These are phyloP conservation scores for Allomyces javanicus DNA, from an alignment of 192 early-diverging fungal species.

Conservation along the genomic window DNA sequence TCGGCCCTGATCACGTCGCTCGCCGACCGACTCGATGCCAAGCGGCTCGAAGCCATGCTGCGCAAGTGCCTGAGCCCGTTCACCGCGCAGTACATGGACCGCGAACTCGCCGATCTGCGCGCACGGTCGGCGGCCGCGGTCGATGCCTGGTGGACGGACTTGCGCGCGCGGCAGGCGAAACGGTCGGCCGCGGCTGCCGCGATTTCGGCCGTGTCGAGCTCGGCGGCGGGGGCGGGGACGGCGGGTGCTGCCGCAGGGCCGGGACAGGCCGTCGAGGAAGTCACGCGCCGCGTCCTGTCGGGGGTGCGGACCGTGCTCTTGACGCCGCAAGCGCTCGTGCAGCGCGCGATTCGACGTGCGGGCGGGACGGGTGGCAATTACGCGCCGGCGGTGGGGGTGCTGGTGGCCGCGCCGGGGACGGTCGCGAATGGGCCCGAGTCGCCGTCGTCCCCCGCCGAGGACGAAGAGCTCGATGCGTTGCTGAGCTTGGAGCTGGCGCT, in stretches of 20 bases:
- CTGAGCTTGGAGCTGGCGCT: conserved; percentile 64
- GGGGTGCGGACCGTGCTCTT: neutral
- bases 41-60: neutral
- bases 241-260: too few relatives aligned
- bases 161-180: neutral
- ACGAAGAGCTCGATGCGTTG: conserved; percentile 35
- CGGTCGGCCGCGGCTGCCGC: too few relatives aligned
- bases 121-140: neutral
- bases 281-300: neutral
- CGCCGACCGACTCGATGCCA: neutral
- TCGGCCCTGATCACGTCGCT: neutral
- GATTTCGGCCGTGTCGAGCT: too few relatives aligned
- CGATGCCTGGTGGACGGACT: neutral
- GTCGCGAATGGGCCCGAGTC: too few relatives aligned
- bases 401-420: too few relatives aligned
- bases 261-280: too few relatives aligned
- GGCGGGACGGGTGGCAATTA: too few relatives aligned
- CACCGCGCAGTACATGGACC: neutral
- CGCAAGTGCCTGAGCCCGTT: neutral
- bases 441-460: conserved; percentile 5
- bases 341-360: neutral
- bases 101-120: neutral
- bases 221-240: too few relatives aligned
- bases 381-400: too few relatives aligned
- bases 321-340: neutral